A percentile compares a stretch with the other conserved stretches of the same genome.
These are phyloP conservation scores for Leccinum fibrillosum DNA, from an alignment of 768 basidiomycete genomes.

Conservation along the genomic window DNA sequence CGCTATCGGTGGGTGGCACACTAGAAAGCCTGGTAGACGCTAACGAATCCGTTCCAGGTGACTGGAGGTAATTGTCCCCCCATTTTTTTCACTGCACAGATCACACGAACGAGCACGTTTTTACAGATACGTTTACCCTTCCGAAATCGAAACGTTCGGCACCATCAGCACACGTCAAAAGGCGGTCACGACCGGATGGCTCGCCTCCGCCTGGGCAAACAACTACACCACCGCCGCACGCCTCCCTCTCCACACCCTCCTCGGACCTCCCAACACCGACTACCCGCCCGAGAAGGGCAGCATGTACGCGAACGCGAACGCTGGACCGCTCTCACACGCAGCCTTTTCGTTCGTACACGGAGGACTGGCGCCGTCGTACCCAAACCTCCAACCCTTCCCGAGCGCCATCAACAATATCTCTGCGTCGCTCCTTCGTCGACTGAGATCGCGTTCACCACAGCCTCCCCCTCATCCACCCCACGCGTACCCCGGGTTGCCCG, in stretches of 20 bases:
- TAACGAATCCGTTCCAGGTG: slow-evolving; percentile 45
- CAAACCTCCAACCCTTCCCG: slow-evolving; percentile 77
- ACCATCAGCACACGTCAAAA: slow-evolving; percentile 66
- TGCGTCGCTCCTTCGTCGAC: slow-evolving; percentile 61
- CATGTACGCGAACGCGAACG: slow-evolving; percentile 30
- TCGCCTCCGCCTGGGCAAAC: slow-evolving; percentile 78
- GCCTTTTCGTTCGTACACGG: slow-evolving; percentile 94
- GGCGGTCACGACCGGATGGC: slow-evolving; percentile 68
- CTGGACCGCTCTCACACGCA: slow-evolving; percentile 61
- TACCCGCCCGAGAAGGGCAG: slow-evolving; percentile 42
- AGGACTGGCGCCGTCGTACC: slow-evolving; percentile 77
- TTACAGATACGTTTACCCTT: slow-evolving; percentile 75
- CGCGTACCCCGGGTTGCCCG: slow-evolving; percentile 70
- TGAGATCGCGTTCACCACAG: slow-evolving; percentile 62
- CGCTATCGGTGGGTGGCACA: slow-evolving; percentile 53
- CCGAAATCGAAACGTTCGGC: slow-evolving; percentile 83
- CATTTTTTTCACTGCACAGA: background rate
- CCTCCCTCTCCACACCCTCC: slow-evolving; percentile 71
- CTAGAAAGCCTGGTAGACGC: background rate
- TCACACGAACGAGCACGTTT: slow-evolving; percentile 5
- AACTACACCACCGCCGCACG: slow-evolving; percentile 85
- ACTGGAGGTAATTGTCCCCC: slow-evolving; percentile 65
- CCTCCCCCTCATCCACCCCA: slow-evolving; percentile 78
- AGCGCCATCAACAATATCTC: slow-evolving; percentile 77
- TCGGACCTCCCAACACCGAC: slow-evolving; percentile 65